phyloP scores from a whole-genome alignment of 495 filamentous ascomycete species.

The Lasiosphaeris hirsuta region DNA sequence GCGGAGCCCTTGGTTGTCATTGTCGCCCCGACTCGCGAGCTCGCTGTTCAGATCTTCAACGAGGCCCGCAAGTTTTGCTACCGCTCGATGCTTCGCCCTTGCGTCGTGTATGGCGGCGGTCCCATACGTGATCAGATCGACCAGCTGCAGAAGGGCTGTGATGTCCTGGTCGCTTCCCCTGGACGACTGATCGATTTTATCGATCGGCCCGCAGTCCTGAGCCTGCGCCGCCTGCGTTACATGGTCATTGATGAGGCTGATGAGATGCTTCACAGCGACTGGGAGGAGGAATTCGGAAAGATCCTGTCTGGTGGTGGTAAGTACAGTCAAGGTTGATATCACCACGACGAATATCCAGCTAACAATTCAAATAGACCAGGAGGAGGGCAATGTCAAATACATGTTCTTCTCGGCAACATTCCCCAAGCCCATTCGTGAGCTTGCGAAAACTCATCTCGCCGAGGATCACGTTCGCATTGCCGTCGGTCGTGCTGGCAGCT shows the following conservation, averaged over 20 bases:
- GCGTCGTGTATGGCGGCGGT: constrained; percentile 84
- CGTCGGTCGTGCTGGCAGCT: constrained; percentile 79
- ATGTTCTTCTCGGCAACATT: constrained; percentile 97
- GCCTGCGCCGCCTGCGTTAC: constrained; percentile 72
- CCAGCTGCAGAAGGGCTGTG: constrained; percentile 79
- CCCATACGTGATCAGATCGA: constrained; percentile 60
- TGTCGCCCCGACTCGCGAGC: constrained; percentile 82
- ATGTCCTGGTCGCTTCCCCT: constrained; percentile 82
- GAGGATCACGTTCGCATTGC: constrained; percentile 70
- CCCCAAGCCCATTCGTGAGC: constrained; percentile 65
- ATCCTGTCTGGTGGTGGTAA: constrained; percentile 78
- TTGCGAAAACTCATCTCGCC: constrained; percentile 72
- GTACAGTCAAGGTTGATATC: constrained; percentile 20
- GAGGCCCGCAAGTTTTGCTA: constrained; percentile 90
- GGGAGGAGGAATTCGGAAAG: constrained; percentile 64
- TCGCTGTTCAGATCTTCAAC: constrained; percentile 91
- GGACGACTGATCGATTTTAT: constrained; percentile 85
- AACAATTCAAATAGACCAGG: constrained; percentile 54
- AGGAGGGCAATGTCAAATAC: constrained; percentile 73
- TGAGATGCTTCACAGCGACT: constrained; percentile 76
- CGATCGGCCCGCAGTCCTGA: constrained; percentile 60
- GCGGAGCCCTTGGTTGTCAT: constrained; percentile 86
- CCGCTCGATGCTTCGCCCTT: constrained; percentile 89
- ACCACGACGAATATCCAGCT: constrained; percentile 8
- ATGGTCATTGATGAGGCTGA: constrained; percentile 94